Evolutionary conservation across 805 yeast species (phyloP), one percentile per base, ranked within the genome.

Genomic region (Wickerhamomyces hampshirensis): DNA sequence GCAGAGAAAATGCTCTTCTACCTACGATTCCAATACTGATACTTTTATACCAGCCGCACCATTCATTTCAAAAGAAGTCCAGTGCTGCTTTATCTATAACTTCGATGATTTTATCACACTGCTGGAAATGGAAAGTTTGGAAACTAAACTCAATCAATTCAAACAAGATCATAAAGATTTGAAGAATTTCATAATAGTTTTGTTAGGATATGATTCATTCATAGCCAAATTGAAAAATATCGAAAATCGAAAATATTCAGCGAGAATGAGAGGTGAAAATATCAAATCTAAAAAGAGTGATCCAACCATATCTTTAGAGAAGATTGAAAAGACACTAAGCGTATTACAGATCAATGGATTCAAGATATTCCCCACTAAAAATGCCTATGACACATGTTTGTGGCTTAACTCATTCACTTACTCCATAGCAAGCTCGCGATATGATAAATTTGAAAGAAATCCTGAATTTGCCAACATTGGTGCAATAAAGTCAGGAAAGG

Each of bases 331-430:
- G 11, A 49, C 67, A 5, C 40, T 77, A 1, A 55, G 68, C 11
- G 63, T 64, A 26, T 55, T 72, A 7, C 79, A 78, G 52, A 56
- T 79, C 6, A 47, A 62, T 23, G 69, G 70, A 4, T 55, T 74
- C 15, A 76, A 75, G 43, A 52, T 78, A 1, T 76, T 77, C 46
- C 71, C 68, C 12, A 65, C 72, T 2, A 66, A 63, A 57, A 73
- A 64, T 31, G 50, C 51, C 6, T 65, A 55, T 31, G 84, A 78
- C 33, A 57, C 72, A 1, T 37, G 65, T 1, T 65, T 59, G 4
- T 77, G 85, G 77, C 50, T 80, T 12, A 69, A 65, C 31, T 70
- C 80, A 12, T 68, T 80, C 43, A 62, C 84, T 0, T 72, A 77
- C 45, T 66, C 86, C 0, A 65, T 81, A 6, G 66, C 77, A 0